Conservation (phyloP, 768 basidiomycete species). For the Mycena kentingensis region DNA sequence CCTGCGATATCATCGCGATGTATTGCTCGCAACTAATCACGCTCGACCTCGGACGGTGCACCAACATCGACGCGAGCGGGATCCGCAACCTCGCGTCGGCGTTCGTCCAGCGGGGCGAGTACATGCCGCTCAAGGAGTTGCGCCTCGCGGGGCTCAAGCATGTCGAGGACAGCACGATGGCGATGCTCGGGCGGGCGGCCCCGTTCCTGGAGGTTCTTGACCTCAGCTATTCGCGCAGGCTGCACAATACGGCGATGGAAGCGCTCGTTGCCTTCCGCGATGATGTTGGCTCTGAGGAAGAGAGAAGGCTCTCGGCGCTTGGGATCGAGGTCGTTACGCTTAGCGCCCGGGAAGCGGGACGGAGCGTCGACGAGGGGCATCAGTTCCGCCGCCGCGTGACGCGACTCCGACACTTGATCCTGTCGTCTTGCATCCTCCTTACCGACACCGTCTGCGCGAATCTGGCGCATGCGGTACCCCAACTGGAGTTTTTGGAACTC, state of each 20-base stretch:
- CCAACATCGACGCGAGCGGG: conserved; percentile 65
- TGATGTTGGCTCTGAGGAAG: conserved; percentile 38
- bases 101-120: conserved; percentile 46
- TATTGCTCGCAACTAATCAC: conserved; percentile 56
- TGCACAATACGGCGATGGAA: conserved; percentile 77
- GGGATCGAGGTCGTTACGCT: conserved; percentile 51
- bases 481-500: conserved; percentile 76
- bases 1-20: conserved; percentile 65
- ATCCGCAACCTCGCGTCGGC: conserved; percentile 50
- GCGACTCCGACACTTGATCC: conserved; percentile 66
- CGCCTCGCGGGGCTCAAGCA: conserved; percentile 68
- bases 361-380: conserved; percentile 51
- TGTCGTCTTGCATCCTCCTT: conserved; percentile 71
- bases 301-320: too few species aligned
- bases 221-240: conserved; percentile 67
- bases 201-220: conserved; percentile 80
- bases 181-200: conserved; percentile 64
- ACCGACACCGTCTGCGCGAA: conserved; percentile 77
- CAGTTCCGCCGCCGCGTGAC: conserved; percentile 65
- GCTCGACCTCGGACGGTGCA: conserved; percentile 74
- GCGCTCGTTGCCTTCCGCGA: conserved; percentile 62
- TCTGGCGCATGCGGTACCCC: conserved; percentile 68
- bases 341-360: conserved; percentile 64
- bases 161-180: conserved; percentile 61
- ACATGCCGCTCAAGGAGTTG: conserved; percentile 61